Evolutionary conservation across 768 basidiomycete genomes (phyloP).

Genomic region (Lepiota venenata): DNA sequence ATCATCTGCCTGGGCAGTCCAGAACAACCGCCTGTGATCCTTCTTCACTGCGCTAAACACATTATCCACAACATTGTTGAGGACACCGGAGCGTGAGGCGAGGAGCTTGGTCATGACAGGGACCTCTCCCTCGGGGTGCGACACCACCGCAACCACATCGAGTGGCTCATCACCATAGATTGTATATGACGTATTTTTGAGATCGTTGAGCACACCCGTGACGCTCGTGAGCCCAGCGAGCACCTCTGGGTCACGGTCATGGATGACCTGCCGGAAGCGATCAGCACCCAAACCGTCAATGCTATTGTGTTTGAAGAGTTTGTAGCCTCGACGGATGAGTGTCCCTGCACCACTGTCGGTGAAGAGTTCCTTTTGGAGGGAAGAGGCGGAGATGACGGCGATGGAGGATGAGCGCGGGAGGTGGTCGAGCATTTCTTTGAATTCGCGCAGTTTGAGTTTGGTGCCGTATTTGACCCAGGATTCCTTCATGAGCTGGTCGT

Average conservation of each 20-base stretch:
- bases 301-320: slow-evolving; percentile 85
- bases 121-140: slow-evolving; percentile 83
- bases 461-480: slow-evolving; percentile 99
- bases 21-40: slow-evolving; percentile 91
- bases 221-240: slow-evolving; percentile 80
- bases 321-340: slow-evolving; percentile 97
- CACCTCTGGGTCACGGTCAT: slow-evolving; percentile 94
- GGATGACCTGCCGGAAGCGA: slow-evolving; percentile 90
- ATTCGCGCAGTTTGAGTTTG: slow-evolving; percentile 97
- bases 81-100: slow-evolving; percentile 79
- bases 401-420: slow-evolving; percentile 98
- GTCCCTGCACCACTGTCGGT: slow-evolving; percentile 98
- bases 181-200: slow-evolving; percentile 83
- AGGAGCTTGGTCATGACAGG: slow-evolving; percentile 94
- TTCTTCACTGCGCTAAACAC: slow-evolving; percentile 96
- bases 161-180: slow-evolving; percentile 99
- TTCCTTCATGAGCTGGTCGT: slow-evolving; percentile 94
- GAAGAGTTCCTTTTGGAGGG: slow-evolving; percentile 96
- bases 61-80: slow-evolving; percentile 96
- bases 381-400: slow-evolving; percentile 91
- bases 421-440: slow-evolving; percentile 98
- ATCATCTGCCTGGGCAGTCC: slow-evolving; percentile 96
- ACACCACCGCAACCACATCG: slow-evolving; percentile 92
- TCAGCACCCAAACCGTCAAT: slow-evolving; percentile 88
- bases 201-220: slow-evolving; percentile 77